A percentile compares a stretch with the other conserved stretches of the same genome.
Evolutionary conservation across 176 grass and related monocot genomes (phyloP).

Genomic region (Areca catechu): DNA sequence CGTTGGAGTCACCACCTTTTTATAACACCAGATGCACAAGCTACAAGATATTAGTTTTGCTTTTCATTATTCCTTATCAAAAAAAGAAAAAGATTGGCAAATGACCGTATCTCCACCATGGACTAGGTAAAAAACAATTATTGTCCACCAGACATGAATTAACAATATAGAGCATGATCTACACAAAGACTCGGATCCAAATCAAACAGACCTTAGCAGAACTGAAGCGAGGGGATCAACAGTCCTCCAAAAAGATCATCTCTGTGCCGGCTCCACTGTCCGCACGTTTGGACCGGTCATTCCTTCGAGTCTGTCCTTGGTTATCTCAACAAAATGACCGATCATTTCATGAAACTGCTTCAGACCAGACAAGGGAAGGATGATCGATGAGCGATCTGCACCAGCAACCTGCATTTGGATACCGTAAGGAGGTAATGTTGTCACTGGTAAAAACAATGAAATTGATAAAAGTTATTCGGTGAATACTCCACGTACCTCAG

Average conservation of each 20-base stretch:
- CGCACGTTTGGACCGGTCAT: conserved; percentile 73
- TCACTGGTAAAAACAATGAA: not conserved
- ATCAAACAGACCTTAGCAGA: conserved; percentile 19
- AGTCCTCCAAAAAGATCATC: conserved; percentile 37
- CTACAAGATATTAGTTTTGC: too few relatives aligned
- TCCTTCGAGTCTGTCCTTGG: conserved; percentile 91
- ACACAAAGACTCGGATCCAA: not conserved
- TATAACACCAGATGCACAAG: too few relatives aligned
- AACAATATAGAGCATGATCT: not conserved
- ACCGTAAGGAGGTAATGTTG: not conserved
- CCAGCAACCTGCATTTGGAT: conserved; percentile 68
- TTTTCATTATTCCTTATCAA: too few relatives aligned
- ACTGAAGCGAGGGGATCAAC: not conserved
- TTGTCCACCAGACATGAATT: conserved; percentile 12
- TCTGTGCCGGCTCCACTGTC: conserved; percentile 60
- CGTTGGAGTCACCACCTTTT: too few relatives aligned
- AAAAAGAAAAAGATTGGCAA: too few relatives aligned
- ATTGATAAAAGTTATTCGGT: not conserved
- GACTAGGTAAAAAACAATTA: not conserved
- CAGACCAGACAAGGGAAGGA: conserved; percentile 86
- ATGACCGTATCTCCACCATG: too few relatives aligned
- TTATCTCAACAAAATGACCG: conserved; percentile 96
- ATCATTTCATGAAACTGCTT: conserved; percentile 99
- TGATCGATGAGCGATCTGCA: conserved; percentile 89
- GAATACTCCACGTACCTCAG: conserved; percentile 49